A percentile compares a stretch with the other conserved stretches of the same genome.
These are phyloP conservation scores for Wallacemonas rigidus DNA, from an alignment of 208 protist species.

Conservation along the genomic window DNA sequence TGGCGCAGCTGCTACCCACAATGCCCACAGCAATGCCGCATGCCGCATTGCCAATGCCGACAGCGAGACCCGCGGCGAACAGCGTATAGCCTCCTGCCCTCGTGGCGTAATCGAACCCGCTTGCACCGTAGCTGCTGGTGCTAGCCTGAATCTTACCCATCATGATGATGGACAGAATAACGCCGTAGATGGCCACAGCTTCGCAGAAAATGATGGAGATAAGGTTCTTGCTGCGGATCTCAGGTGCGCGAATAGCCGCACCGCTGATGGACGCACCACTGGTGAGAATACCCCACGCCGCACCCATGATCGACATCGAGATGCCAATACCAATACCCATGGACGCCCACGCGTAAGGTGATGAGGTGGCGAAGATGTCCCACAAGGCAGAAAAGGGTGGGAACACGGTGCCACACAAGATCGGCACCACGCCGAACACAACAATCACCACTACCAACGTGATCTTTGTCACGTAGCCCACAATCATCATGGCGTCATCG, in stretches of 20 bases:
- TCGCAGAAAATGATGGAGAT: slow-evolving; percentile 99
- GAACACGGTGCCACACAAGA: slow-evolving; percentile 78
- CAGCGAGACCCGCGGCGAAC: slow-evolving; percentile 94
- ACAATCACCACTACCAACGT: slow-evolving; percentile 64
- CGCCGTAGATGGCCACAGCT: slow-evolving; percentile 99
- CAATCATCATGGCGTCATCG: slow-evolving; percentile 73
- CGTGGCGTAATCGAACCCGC: slow-evolving; percentile 56
- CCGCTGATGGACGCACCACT: slow-evolving; percentile 88
- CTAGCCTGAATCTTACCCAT: slow-evolving; percentile 88
- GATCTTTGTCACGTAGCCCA: slow-evolving; percentile 47
- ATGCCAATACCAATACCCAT: slow-evolving; percentile 84
- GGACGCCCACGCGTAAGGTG: slow-evolving; percentile 78
- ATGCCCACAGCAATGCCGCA: slow-evolving; percentile 96
- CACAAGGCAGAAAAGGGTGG: slow-evolving; percentile 82
- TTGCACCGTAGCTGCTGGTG: slow-evolving; percentile 38
- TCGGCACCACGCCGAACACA: slow-evolving; percentile 75
- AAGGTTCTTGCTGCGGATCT: slow-evolving; percentile 94
- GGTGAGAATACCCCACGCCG: slow-evolving; percentile 89
- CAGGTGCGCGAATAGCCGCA: slow-evolving; percentile 81
- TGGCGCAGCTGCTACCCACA: slow-evolving; percentile 95
- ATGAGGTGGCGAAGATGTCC: slow-evolving; percentile 62
- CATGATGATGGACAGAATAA: slow-evolving; percentile 99
- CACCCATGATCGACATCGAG: slow-evolving; percentile 83
- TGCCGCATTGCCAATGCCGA: slow-evolving; percentile 95
- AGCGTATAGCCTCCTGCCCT: slow-evolving; percentile 89